These are phyloP conservation scores for Globisporangium abappressorium DNA, from an alignment of 352 stramenopile species.

Conservation along the genomic window DNA sequence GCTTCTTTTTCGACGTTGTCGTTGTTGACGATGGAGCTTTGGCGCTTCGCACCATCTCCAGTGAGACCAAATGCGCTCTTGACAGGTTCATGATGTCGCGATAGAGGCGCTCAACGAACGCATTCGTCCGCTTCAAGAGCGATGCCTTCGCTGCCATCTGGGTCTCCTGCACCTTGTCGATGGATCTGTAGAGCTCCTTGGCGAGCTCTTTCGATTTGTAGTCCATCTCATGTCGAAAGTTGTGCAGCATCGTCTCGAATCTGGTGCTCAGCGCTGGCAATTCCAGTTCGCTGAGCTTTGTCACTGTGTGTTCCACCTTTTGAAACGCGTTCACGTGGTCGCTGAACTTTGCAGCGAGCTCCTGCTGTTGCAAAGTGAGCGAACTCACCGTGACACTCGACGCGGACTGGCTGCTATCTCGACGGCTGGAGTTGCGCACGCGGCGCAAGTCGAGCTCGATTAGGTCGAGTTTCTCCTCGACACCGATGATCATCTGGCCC, in stretches of 20 bases:
- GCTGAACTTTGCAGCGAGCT: slow-evolving; percentile 31
- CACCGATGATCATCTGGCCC: slow-evolving; percentile 36
- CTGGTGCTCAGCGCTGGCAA: slow-evolving; percentile 36
- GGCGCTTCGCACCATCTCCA: slow-evolving; percentile 34
- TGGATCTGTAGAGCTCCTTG: slow-evolving; percentile 29
- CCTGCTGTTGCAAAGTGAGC: slow-evolving; percentile 26
- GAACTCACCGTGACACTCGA: slow-evolving; percentile 23
- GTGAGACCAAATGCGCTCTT: slow-evolving; percentile 36
- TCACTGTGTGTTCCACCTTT: slow-evolving; percentile 26
- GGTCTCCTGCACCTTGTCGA: slow-evolving; percentile 28
- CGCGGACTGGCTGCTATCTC: slow-evolving; percentile 30
- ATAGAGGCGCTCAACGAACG: slow-evolving; percentile 41
- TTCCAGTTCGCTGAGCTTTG: slow-evolving; percentile 34
- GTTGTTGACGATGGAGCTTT: slow-evolving; percentile 8
- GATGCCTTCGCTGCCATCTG: slow-evolving; percentile 20
- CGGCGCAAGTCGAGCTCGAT: slow-evolving; percentile 54
- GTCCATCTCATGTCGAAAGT: slow-evolving; percentile 44
- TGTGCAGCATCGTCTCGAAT: slow-evolving; percentile 37
- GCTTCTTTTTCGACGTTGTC: slow-evolving; percentile 12
- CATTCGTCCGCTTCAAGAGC: slow-evolving; percentile 27
- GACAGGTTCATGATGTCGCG: slow-evolving; percentile 50
- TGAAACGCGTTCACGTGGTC: slow-evolving; percentile 29
- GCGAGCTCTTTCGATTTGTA: slow-evolving; percentile 37
- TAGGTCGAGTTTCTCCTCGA: slow-evolving; percentile 58
- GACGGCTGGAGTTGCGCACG: slow-evolving; percentile 34